Conservation (phyloP, 2,329 filamentous ascomycete species). For the Trichoderma atroviride region DNA sequence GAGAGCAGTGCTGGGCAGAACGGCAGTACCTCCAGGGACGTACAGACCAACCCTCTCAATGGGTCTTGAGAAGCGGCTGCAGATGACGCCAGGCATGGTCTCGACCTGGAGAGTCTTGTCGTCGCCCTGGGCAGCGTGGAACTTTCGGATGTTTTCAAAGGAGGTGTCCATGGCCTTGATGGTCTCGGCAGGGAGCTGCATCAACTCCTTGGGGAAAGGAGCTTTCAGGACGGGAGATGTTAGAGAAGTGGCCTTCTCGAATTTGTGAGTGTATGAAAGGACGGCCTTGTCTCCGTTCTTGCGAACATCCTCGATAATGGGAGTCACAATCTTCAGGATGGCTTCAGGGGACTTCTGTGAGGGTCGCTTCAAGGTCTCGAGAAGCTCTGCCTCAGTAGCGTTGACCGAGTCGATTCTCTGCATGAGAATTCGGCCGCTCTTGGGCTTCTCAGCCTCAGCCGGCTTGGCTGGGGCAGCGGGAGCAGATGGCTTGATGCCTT, state of each 20-base stretch:
- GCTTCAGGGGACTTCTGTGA: slow-evolving; percentile 94
- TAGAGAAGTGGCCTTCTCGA: slow-evolving; percentile 91
- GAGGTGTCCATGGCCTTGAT: slow-evolving; percentile 91
- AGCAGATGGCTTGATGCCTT: slow-evolving; percentile 59
- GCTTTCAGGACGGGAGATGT: slow-evolving; percentile 87
- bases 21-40: slow-evolving; percentile 92
- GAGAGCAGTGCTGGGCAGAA: slow-evolving; percentile 93
- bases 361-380: slow-evolving; percentile 78
- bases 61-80: slow-evolving; percentile 86
- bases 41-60: slow-evolving; percentile 98
- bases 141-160: slow-evolving; percentile 91
- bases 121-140: slow-evolving; percentile 90
- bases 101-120: slow-evolving; percentile 81
- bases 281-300: slow-evolving; percentile 84
- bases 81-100: slow-evolving; percentile 96
- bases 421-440: slow-evolving; percentile 72
- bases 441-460: slow-evolving; percentile 40
- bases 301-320: slow-evolving; percentile 88
- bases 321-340: slow-evolving; percentile 86
- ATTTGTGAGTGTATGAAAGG: slow-evolving; percentile 94
- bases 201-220: slow-evolving; percentile 81
- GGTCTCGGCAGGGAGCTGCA: slow-evolving; percentile 82
- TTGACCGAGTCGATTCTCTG: slow-evolving; percentile 71
- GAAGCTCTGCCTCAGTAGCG: slow-evolving; percentile 65
- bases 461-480: slow-evolving; percentile 43